phyloP scores from a whole-genome alignment of 2,329 filamentous ascomycete species.

The Capronia epimyces region DNA sequence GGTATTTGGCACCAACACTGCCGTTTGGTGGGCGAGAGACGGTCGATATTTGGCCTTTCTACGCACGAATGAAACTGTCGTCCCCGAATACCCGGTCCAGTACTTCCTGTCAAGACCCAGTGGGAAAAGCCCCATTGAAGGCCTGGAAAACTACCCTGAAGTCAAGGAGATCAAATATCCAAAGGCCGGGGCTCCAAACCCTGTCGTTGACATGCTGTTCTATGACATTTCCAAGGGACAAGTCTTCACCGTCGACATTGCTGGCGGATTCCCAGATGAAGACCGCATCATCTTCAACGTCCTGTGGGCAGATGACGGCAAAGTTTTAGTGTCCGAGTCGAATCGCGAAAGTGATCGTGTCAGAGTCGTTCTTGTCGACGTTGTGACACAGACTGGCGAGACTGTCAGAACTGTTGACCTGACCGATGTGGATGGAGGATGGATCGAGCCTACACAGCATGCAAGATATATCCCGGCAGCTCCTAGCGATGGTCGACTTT shows the following conservation, averaged over 20 bases:
- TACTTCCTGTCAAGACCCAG: slow-evolving; percentile 88
- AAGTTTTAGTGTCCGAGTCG: slow-evolving; percentile 82
- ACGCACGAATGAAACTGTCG: slow-evolving; percentile 84
- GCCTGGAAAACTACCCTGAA: slow-evolving; percentile 85
- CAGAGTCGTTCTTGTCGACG: slow-evolving; percentile 80
- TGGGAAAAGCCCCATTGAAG: slow-evolving; percentile 59
- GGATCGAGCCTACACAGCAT: slow-evolving; percentile 89
- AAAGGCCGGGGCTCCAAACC: slow-evolving; percentile 90
- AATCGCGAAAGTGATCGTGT: slow-evolving; percentile 92
- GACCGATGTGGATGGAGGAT: slow-evolving; percentile 81
- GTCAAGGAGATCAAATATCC: slow-evolving; percentile 92
- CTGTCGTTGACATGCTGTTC: slow-evolving; percentile 78
- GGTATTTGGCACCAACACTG: slow-evolving; percentile 71
- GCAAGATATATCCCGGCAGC: slow-evolving; percentile 85
- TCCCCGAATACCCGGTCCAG: slow-evolving; percentile 86
- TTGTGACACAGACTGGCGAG: slow-evolving; percentile 64
- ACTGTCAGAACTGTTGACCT: slow-evolving; percentile 76
- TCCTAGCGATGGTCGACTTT: slow-evolving; percentile 62
- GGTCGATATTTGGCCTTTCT: slow-evolving; percentile 87
- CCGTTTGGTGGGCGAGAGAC: slow-evolving; percentile 92
- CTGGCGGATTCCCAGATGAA: slow-evolving; percentile 70
- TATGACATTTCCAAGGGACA: slow-evolving; percentile 76
- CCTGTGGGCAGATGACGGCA: slow-evolving; percentile 74
- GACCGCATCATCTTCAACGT: slow-evolving; percentile 90
- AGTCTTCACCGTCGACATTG: slow-evolving; percentile 71